Evolutionary conservation across 129 eudicot genomes (phyloP), one percentile per base, ranked within the genome.

Genomic region (Cynara cardunculus): DNA sequence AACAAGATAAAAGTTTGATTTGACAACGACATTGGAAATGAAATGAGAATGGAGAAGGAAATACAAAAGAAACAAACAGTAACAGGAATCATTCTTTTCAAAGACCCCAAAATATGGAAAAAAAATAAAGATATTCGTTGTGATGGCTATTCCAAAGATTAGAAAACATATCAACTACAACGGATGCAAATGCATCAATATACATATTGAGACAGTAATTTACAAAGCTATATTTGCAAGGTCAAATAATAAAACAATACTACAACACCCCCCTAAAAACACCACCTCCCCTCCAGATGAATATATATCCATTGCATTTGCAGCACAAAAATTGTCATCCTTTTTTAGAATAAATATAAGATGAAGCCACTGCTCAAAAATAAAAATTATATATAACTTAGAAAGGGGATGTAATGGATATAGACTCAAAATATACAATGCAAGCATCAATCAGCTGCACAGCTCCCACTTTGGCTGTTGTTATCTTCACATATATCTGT

Each of bases 401-500:
- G 65, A 67, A 73, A 65, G 10, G 71, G 37, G 70, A 71, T 65
- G 80, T 81, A 77, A 74, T 64, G 8, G 39, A 85, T 30, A 30
- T 68, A 21, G 56, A 68, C 44, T 46, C 62, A 41, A 69, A 78
- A 76, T 75, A 80, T 75, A 72, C 83, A 87, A 59, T 68, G 71
- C 75, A 75, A 61, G 10, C 35, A 22, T 91, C 85, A 94, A 81
- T 94, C 91, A 13, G 82, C 86, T 41, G 84, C 49, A 49, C 74
- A 72, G 28, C 73, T 65, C 44, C 77, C 87, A 62, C 59, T 84
- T 74, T 82, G 87, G 80, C 71, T 85, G 74, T 81, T 39, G 73
- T 83, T 85, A 74, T 89, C 98, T 76, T 96, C 98, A n/a, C 31
- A 66, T 18, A 92, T 26, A 78, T 92, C 94, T 1, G 86, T 84